A percentile compares a stretch with the other conserved stretches of the same genome.
Evolutionary conservation across 805 yeast genomes (phyloP).

Genomic region (Lachancea fermentati): DNA sequence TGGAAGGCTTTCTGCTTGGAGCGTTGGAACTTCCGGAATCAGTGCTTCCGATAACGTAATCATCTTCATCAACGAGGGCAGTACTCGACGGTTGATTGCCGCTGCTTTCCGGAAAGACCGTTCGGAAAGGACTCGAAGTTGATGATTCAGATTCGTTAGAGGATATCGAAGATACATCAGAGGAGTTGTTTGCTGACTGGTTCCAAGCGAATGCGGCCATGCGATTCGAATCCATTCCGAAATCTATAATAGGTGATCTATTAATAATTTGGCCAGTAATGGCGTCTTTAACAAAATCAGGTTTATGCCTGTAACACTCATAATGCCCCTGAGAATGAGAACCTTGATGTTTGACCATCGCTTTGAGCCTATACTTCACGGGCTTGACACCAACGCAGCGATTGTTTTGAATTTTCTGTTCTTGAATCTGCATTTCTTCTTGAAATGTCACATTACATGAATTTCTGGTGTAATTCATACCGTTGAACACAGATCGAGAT

Average conservation of each 20-base stretch:
- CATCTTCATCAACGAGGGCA: conserved; percentile 14
- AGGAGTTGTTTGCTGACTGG: conserved; percentile 7
- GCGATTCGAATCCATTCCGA: conserved; percentile 11
- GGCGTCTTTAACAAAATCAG: conserved; percentile 38
- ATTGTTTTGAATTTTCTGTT: conserved; percentile 20
- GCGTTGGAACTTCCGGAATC: conserved; percentile 9
- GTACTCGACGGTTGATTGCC: conserved; percentile 1
- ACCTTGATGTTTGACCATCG: conserved; percentile 82
- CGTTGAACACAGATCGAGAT: conserved; percentile 74
- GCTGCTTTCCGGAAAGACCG: conserved; percentile 10
- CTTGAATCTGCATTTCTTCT: conserved; percentile 50
- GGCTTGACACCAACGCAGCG: conserved; percentile 17
- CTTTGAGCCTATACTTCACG: conserved; percentile 53
- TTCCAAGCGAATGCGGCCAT: conserved; percentile 12
- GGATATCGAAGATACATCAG: conserved; percentile 7
- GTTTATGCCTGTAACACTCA: conserved; percentile 80
- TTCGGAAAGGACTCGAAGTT: conserved; percentile 9
- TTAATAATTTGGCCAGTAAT: conserved; percentile 25
- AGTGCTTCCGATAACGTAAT: conserved; percentile 13
- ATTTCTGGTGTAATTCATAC: conserved; percentile 63
- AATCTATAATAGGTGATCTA: conserved; percentile 28
- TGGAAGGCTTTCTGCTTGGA: conserved; percentile 16
- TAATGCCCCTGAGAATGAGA: conserved; percentile 87
- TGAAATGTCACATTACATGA: conserved; percentile 65
- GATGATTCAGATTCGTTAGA: conserved; percentile 10